A percentile compares a stretch with the other conserved stretches of the same genome.
Conservation (phyloP, 2,329 filamentous ascomycete species). For the Cercospora janseana region DNA sequence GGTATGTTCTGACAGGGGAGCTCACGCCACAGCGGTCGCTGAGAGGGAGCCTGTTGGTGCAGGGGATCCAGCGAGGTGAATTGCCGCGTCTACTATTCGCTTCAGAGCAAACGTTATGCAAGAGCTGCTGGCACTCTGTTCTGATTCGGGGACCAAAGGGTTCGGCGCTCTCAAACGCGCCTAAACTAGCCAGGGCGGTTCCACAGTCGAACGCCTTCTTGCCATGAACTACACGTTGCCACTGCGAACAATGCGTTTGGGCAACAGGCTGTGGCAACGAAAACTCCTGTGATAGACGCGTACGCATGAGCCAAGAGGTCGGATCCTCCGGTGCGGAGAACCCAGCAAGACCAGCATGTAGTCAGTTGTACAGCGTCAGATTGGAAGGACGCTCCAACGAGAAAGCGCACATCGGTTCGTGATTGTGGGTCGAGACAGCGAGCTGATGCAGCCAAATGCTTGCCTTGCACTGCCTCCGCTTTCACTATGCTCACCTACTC, state of each 20-base stretch:
- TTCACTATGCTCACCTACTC: background rate
- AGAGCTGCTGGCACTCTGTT: background rate
- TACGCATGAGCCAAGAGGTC: conserved; percentile 17
- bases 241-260: no score
- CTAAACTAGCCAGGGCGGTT: background rate
- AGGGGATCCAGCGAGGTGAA: no score
- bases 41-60: no score
- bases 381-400: background rate
- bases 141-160: background rate
- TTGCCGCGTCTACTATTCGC: conserved; percentile 2
- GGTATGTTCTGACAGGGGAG: conserved; percentile 15
- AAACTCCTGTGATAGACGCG: conserved; percentile 8
- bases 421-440: background rate
- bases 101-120: background rate
- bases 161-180: background rate
- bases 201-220: background rate
- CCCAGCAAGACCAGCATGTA: conserved; percentile 12
- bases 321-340: conserved; percentile 25
- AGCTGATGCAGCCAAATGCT: conserved; percentile 10
- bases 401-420: background rate
- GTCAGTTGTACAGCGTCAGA: conserved; percentile 6
- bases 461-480: conserved; percentile 2
- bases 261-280: no score
- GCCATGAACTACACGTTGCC: background rate
- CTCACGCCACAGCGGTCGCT: conserved; percentile 24